Evolutionary conservation across 2,329 filamentous ascomycete genomes (phyloP).

Genomic region (Sordariomycetes sp.): DNA sequence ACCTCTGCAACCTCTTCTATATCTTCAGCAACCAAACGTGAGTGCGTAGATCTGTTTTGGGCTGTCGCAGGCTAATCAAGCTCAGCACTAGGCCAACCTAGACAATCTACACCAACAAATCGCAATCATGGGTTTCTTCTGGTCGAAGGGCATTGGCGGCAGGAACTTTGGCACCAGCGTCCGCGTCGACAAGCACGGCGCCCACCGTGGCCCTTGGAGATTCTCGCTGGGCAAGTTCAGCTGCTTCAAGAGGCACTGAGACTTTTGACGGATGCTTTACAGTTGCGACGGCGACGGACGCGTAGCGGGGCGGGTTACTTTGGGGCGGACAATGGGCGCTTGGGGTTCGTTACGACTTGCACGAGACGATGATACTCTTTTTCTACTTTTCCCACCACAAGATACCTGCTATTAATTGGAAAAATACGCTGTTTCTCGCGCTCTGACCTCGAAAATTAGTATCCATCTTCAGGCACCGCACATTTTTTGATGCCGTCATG

Average conservation of each 20-base stretch:
- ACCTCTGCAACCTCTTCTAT: too few species aligned
- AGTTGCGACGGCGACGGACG: not conserved
- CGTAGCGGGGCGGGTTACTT: too few species aligned
- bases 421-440: too few species aligned
- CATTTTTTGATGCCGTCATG: too few species aligned
- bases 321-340: too few species aligned
- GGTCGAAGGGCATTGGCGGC: slow-evolving; percentile 34
- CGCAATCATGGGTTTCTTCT: slow-evolving; percentile 35
- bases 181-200: slow-evolving; percentile 32
- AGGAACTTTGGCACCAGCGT: slow-evolving; percentile 41
- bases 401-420: too few species aligned
- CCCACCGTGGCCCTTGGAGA: slow-evolving; percentile 40
- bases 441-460: too few species aligned
- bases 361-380: not conserved
- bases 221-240: slow-evolving; percentile 39
- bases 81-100: not conserved
- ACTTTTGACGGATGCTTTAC: too few species aligned
- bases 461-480: too few species aligned
- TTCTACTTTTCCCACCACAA: too few species aligned
- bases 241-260: slow-evolving; percentile 33
- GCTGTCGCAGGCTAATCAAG: not conserved
- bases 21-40: too few species aligned
- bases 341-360: too few species aligned
- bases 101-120: not conserved
- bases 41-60: not conserved